Conservation (phyloP, 345 rosid genomes). For the Moricandia arvensis region DNA sequence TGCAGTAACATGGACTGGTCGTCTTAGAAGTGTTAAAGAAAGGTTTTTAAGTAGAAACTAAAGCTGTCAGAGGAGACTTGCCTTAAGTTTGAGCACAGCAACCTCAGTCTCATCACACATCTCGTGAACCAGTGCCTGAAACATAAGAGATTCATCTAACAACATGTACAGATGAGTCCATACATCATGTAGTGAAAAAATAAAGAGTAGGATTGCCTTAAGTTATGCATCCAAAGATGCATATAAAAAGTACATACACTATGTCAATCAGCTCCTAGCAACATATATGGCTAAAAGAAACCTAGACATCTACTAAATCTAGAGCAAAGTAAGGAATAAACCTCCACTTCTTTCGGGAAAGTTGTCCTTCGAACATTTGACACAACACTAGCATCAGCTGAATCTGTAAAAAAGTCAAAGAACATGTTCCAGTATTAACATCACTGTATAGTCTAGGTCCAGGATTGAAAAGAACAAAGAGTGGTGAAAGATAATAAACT, state of each 20-base stretch:
- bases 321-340: conserved; percentile 22
- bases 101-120: conserved; percentile 95
- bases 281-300: neutral
- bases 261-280: conserved; percentile 13
- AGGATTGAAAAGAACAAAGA: neutral
- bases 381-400: conserved; percentile 36
- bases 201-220: conserved; percentile 13
- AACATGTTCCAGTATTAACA: neutral
- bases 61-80: no score
- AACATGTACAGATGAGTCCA: neutral
- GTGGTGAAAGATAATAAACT: conserved; percentile 24
- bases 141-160: conserved; percentile 15
- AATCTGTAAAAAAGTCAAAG: conserved; percentile 16
- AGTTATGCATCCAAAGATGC: conserved; percentile 2
- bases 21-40: neutral
- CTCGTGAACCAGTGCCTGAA: conserved; percentile 74
- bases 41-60: no score
- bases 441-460: neutral
- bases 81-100: conserved; percentile 92
- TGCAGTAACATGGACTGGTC: neutral
- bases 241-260: no score
- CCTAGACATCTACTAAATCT: conserved; percentile 11
- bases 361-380: conserved; percentile 40
- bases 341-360: conserved; percentile 86
- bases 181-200: neutral